Percentiles rank a stretch among this genome's conserved stretches.
Conservation (phyloP, 2,329 filamentous ascomycete species). For the Aspergillus neoniger region DNA sequence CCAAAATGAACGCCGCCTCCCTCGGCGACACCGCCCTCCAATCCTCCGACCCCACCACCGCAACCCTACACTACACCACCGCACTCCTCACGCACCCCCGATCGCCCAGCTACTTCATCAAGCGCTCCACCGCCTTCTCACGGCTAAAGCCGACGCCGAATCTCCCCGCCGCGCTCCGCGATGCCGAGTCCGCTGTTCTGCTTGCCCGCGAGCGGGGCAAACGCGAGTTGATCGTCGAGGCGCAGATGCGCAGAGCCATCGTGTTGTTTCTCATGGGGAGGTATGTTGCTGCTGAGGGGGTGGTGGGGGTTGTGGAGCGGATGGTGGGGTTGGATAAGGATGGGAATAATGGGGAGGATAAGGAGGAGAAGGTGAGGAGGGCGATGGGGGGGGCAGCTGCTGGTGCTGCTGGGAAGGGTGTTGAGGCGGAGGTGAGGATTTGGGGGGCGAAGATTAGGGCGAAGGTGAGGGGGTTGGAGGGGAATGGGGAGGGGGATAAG, state of each 20-base stretch:
- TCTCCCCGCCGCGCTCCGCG: conserved; percentile 59
- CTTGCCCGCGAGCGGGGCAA: conserved; percentile 68
- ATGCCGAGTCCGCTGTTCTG: conserved; percentile 67
- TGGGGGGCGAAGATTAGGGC: conserved; percentile 60
- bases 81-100: conserved; percentile 64
- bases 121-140: conserved; percentile 77
- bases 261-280: conserved; percentile 69
- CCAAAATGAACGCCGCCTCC: conserved; percentile 54
- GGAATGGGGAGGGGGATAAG: conserved; percentile 41
- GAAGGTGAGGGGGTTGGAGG: conserved; percentile 52
- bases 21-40: conserved; percentile 64
- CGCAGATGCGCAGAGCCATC: conserved; percentile 78
- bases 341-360: conserved; percentile 27
- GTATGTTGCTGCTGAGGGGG: conserved; percentile 73
- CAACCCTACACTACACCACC: conserved; percentile 67
- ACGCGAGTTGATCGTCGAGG: conserved; percentile 74
- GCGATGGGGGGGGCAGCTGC: conserved; percentile 30
- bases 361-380: conserved; percentile 30
- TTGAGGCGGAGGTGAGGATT: conserved; percentile 50
- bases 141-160: conserved; percentile 55
- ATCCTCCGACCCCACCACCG: conserved; percentile 64
- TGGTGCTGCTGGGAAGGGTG: conserved; percentile 19
- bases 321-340: conserved; percentile 54
- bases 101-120: conserved; percentile 77
- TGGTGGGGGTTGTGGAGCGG: conserved; percentile 60